Conservation (phyloP, 805 yeast genomes). For the Saccharomycopsis sp. region DNA sequence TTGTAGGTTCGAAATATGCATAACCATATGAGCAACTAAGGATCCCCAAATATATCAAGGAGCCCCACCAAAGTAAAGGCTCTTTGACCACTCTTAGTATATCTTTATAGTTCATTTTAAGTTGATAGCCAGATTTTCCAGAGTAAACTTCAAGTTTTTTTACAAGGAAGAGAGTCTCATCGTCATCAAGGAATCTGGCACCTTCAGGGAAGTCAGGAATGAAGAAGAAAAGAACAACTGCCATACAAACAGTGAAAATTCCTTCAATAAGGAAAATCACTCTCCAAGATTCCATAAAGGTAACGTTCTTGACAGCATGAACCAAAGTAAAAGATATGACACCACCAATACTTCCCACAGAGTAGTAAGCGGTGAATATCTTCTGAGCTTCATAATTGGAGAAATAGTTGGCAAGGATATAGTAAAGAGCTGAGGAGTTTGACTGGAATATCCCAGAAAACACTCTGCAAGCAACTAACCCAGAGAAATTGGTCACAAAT, state of each 20-base stretch:
- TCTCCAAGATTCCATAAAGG: slow-evolving; percentile 32
- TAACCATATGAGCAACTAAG: slow-evolving; percentile 16
- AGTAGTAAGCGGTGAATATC: slow-evolving; percentile 18
- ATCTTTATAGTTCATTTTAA: slow-evolving; percentile 10
- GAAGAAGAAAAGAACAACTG: slow-evolving; percentile 31
- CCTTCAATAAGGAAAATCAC: slow-evolving; percentile 52
- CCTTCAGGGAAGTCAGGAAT: slow-evolving; percentile 36
- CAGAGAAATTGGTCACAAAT: slow-evolving; percentile 15
- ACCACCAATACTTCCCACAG: slow-evolving; percentile 18
- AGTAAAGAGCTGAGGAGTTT: slow-evolving; percentile 17
- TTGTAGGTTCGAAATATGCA: slow-evolving; percentile 18
- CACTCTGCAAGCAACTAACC: slow-evolving; percentile 15
- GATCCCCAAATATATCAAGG: slow-evolving; percentile 13
- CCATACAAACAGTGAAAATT: slow-evolving; percentile 34
- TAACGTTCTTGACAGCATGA: slow-evolving; percentile 5
- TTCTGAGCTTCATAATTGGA: slow-evolving; percentile 17
- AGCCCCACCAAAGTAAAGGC: slow-evolving; percentile 19
- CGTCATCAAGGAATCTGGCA: slow-evolving; percentile 18
- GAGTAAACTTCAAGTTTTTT: slow-evolving; percentile 17
- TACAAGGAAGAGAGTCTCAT: slow-evolving; percentile 17
- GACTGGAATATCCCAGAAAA: slow-evolving; percentile 19
- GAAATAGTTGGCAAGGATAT: slow-evolving; percentile 20
- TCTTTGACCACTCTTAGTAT: slow-evolving; percentile 12
- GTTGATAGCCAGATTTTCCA: slow-evolving; percentile 18
- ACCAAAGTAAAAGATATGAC: slow-evolving; percentile 9